Base-by-base conservation (phyloP, 2,329 filamentous ascomycete species). In the Aureobasidium sp. region DNA sequence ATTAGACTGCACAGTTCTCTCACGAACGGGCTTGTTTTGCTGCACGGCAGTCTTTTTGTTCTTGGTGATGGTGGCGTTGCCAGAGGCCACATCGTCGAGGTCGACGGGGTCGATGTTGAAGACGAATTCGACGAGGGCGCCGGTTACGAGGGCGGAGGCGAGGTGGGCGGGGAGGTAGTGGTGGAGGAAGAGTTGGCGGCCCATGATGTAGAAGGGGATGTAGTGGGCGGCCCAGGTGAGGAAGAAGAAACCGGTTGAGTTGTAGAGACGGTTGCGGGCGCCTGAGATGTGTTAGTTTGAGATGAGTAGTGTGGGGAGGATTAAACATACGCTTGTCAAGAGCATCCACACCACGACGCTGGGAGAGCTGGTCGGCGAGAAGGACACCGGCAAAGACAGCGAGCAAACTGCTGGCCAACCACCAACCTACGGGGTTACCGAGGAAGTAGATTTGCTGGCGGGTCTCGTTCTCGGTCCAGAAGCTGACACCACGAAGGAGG, bases 231-330 rank as follows among this genome's bases (percentile, higher is more conserved):
- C 91, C 94, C 94, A 99, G 61, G 91, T 91, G 62, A 99, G 84
- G 85, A 97, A 97, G 81, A 99, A 95, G 84, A 99, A 99, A 29
- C 94, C 94, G 0, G 94, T 97, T 60, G 91, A 97, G 81, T 97
- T 97, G 79, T 99, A 99, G 54, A 99, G 83, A 66, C 92, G 91
- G 27, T 90, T 92, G 66, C 94, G 92, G 36, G 94, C 91, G 67
- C 91, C 91, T 88, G 71, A 54, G 50, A 64, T 45, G 51, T 61
- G 59, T 50, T 70, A 79, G 71, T 78, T 72, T 60, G 13, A 1
- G 21, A 1, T 21, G 21, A 21, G 8, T 11, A 8, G 63, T 11
- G 27, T 21, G 27, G 32, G 10, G 50, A 41, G 13, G 37, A 14
- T n/a, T 14, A 3, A 11, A 5, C 2, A 37, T 83, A 94, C 93